These are phyloP conservation scores for Holtermannia corniformis DNA, from an alignment of 768 basidiomycete genomes.

Conservation along the genomic window DNA sequence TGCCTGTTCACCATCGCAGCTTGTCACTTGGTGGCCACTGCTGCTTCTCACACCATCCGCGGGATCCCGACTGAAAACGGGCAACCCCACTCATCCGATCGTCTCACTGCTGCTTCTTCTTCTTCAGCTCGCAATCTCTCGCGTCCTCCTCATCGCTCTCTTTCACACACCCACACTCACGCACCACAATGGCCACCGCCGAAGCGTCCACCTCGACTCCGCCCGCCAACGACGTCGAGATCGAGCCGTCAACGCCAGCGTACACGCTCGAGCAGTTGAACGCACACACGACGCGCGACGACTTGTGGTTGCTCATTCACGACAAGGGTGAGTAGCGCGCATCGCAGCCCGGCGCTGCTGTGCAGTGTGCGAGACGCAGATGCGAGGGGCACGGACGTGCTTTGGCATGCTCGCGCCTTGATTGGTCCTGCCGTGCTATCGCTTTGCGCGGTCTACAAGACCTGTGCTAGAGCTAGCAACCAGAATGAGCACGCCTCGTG, in stretches of 20 bases:
- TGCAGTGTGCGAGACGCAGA: not conserved
- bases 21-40: too few relatives aligned
- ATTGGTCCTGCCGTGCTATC: not conserved
- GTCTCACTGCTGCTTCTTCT: too few relatives aligned
- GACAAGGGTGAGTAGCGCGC: slow-evolving; percentile 72
- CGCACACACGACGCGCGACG: slow-evolving; percentile 62
- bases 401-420: not conserved
- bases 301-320: slow-evolving; percentile 70
- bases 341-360: not conserved
- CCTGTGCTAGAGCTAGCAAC: too few relatives aligned
- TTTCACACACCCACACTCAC: not conserved
- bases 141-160: not conserved
- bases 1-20: too few relatives aligned
- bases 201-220: slow-evolving; percentile 1
- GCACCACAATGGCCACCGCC: slow-evolving; percentile 12
- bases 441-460: not conserved
- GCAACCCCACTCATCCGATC: too few relatives aligned
- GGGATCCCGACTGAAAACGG: too few relatives aligned
- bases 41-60: too few relatives aligned
- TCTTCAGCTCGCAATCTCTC: too few relatives aligned
- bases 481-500: too few relatives aligned
- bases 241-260: not conserved
- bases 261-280: slow-evolving; percentile 61
- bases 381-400: not conserved
- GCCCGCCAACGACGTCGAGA: not conserved